Evolutionary conservation across 768 basidiomycete genomes (phyloP).

Genomic region (Termitomyces sp.): DNA sequence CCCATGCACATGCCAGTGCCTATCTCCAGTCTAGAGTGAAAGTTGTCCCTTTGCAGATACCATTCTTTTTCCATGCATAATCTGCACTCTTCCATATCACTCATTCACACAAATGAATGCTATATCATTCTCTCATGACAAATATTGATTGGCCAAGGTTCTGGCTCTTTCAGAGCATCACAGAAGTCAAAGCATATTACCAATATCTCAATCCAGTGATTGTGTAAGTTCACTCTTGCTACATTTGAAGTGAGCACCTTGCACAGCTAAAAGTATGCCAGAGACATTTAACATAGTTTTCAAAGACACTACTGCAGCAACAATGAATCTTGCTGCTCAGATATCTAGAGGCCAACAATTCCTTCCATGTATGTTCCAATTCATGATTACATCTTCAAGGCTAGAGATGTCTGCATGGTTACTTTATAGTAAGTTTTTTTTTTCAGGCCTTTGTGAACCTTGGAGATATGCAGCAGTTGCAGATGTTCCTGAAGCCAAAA

Average conservation of each 20-base stretch:
- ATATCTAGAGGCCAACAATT: constrained; percentile 78
- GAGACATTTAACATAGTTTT: constrained; percentile 88
- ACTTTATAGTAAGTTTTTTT: constrained; percentile 55
- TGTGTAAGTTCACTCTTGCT: constrained; percentile 55
- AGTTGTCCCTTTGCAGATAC: too few relatives aligned
- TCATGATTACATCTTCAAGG: constrained; percentile 76
- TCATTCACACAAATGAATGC: too few relatives aligned
- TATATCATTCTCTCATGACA: too few relatives aligned
- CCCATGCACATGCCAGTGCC: too few relatives aligned
- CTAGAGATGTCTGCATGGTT: constrained; percentile 77
- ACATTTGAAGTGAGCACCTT: neutral
- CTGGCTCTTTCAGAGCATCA: too few relatives aligned
- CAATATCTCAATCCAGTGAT: constrained; percentile 90
- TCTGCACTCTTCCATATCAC: too few relatives aligned
- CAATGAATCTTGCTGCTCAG: constrained; percentile 84
- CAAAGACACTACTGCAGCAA: constrained; percentile 61
- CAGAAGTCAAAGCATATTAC: too few relatives aligned
- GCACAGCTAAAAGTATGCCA: constrained; percentile 45
- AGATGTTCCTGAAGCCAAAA: constrained; percentile 85
- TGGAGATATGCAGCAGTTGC: constrained; percentile 52
- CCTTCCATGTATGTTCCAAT: constrained; percentile 73
- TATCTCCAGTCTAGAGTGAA: too few relatives aligned
- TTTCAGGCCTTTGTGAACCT: neutral
- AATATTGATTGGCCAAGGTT: too few relatives aligned
- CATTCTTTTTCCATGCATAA: too few relatives aligned